Conservation (phyloP, 352 stramenopile genomes). For the Albugo laibachii region DNA sequence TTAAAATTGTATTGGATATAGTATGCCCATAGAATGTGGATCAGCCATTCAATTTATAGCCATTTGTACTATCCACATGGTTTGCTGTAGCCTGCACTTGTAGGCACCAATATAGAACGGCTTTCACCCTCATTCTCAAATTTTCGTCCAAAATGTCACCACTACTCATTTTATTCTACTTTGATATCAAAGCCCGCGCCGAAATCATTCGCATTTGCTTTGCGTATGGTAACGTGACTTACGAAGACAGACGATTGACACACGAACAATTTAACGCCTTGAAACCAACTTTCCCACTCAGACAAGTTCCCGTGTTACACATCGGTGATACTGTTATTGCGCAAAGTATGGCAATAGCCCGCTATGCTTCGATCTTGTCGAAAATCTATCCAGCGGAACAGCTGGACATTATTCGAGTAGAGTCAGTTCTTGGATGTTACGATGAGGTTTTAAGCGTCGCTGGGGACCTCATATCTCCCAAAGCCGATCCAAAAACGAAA, state of each 20-base stretch:
- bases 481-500: no score
- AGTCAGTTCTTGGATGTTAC: no score
- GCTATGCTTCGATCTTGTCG: slow-evolving; percentile 24
- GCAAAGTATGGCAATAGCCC: slow-evolving; percentile 33
- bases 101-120: no score
- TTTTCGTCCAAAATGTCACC: no score
- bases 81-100: no score
- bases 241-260: slow-evolving; percentile 24
- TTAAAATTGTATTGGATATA: no score
- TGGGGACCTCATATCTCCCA: no score
- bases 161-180: slow-evolving; percentile 37
- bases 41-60: no score
- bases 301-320: slow-evolving; percentile 21
- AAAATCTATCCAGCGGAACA: slow-evolving; percentile 23
- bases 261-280: slow-evolving; percentile 9
- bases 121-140: no score
- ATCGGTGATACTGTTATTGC: slow-evolving; percentile 22
- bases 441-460: no score
- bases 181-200: slow-evolving; percentile 18
- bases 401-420: slow-evolving; percentile 15
- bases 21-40: no score
- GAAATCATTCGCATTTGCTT: slow-evolving; percentile 33
- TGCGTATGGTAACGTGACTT: slow-evolving; percentile 23
- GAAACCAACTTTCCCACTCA: slow-evolving; percentile 21
- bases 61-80: no score